A percentile compares a stretch with the other conserved stretches of the same genome.
Evolutionary conservation across 371 early-diverging fungal genomes (phyloP).

Genomic region (Syncephalastrum sp.): DNA sequence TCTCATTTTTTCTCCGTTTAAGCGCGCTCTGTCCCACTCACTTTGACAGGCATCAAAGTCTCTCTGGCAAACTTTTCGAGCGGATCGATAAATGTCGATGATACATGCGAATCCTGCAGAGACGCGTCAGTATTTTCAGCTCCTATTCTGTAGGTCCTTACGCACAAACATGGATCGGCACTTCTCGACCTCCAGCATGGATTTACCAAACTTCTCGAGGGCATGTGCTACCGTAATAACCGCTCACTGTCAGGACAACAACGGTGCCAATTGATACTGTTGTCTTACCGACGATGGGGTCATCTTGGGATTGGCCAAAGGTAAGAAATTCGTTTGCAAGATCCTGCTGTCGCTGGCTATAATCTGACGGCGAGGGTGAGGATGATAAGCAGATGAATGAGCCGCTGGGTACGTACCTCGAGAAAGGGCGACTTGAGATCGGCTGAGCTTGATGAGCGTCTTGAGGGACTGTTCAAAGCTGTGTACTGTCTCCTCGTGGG

Average conservation of each 20-base stretch:
- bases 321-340: constrained; percentile 51
- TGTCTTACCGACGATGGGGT: constrained; percentile 58
- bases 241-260: not conserved
- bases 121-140: not conserved
- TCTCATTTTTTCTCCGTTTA: too few relatives aligned
- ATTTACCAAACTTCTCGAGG: constrained; percentile 54
- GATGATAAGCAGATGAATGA: not conserved
- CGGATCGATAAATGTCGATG: constrained; percentile 65
- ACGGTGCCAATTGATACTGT: not conserved
- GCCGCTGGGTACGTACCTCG: constrained; percentile 30
- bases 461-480: constrained; percentile 54
- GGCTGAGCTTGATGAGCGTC: constrained; percentile 53
- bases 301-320: constrained; percentile 58
- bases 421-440: constrained; percentile 54
- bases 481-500: constrained; percentile 59
- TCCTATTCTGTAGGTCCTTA: not conserved
- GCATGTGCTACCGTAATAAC: constrained; percentile 39
- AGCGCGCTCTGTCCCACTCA: constrained; percentile 14
- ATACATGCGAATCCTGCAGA: constrained; percentile 58
- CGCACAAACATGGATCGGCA: constrained; percentile 62
- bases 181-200: constrained; percentile 62
- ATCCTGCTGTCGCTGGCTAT: constrained; percentile 52
- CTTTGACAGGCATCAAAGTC: constrained; percentile 61
- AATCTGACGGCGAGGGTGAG: constrained; percentile 27
- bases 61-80: constrained; percentile 60